phyloP scores from a whole-genome alignment of 2,329 filamentous ascomycete genomes.

The Aureobasidium sp. region DNA sequence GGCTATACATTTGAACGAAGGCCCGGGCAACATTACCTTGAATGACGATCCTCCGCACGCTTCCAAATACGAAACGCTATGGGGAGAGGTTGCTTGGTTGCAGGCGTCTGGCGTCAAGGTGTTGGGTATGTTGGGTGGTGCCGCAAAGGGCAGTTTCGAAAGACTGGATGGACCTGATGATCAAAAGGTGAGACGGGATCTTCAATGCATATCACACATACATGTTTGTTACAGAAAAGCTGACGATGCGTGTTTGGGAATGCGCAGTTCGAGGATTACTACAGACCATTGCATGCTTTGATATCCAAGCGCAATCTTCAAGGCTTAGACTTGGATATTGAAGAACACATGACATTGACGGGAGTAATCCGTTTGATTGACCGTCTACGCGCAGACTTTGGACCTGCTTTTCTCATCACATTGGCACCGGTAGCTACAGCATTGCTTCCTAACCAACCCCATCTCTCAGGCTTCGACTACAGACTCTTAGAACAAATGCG shows the following conservation, averaged over 20 bases:
- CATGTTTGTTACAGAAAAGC: background rate
- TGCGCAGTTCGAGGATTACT: slow-evolving; percentile 61
- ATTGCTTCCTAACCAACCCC: slow-evolving; percentile 46
- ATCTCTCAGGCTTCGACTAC: slow-evolving; percentile 79
- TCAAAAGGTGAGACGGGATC: slow-evolving; percentile 17
- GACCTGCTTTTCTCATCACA: slow-evolving; percentile 63
- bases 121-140: slow-evolving; percentile 80
- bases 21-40: slow-evolving; percentile 59
- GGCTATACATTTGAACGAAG: slow-evolving; percentile 72
- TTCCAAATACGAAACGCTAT: slow-evolving; percentile 59
- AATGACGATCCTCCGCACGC: slow-evolving; percentile 71
- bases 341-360: slow-evolving; percentile 62
- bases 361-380: slow-evolving; percentile 49
- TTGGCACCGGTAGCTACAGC: slow-evolving; percentile 76
- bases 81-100: slow-evolving; percentile 66
- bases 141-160: slow-evolving; percentile 64
- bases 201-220: background rate
- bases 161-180: slow-evolving; percentile 52
- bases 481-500: slow-evolving; percentile 60
- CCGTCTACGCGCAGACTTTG: slow-evolving; percentile 54
- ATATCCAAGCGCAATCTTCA: slow-evolving; percentile 55
- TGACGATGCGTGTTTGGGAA: background rate
- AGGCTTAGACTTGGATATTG: slow-evolving; percentile 70
- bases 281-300: slow-evolving; percentile 57
- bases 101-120: slow-evolving; percentile 69